These are phyloP conservation scores for Amylostereum areolatum DNA, from an alignment of 1,284 basidiomycete species.

Conservation along the genomic window DNA sequence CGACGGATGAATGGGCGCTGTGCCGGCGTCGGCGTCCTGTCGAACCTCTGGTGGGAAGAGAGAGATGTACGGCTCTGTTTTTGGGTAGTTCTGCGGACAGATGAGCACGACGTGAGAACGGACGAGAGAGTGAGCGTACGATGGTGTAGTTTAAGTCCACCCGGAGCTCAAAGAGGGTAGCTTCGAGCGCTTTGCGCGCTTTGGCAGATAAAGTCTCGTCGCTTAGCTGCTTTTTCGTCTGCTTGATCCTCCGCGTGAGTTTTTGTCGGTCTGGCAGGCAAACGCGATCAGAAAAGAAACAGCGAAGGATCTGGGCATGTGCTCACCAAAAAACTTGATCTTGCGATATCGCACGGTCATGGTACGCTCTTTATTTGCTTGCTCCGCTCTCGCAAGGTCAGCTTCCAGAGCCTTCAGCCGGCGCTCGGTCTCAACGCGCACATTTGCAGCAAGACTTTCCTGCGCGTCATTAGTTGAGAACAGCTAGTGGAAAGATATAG, in stretches of 20 bases:
- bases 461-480: conserved; percentile 19
- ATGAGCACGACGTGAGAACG: background rate
- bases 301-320: background rate
- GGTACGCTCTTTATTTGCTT: conserved; percentile 59
- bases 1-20: conserved; percentile 13
- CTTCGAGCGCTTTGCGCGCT: conserved; percentile 36
- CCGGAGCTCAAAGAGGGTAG: conserved; percentile 52
- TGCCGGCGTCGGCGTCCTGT: conserved; percentile 18
- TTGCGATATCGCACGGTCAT: conserved; percentile 77
- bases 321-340: conserved; percentile 84
- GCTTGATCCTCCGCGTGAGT: conserved; percentile 65
- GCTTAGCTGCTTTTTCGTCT: conserved; percentile 46
- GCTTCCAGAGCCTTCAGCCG: conserved; percentile 67
- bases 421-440: conserved; percentile 73
- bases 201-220: conserved; percentile 23
- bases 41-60: conserved; percentile 72
- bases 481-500: background rate
- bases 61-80: conserved; percentile 79
- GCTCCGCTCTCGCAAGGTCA: conserved; percentile 63
- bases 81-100: conserved; percentile 64
- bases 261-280: conserved; percentile 63
- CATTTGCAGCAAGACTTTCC: conserved; percentile 75
- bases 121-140: conserved; percentile 35
- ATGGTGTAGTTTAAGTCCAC: conserved; percentile 83
- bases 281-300: background rate